Conservation (phyloP, 208 protist species). For the Trypanosoma rangeli region DNA sequence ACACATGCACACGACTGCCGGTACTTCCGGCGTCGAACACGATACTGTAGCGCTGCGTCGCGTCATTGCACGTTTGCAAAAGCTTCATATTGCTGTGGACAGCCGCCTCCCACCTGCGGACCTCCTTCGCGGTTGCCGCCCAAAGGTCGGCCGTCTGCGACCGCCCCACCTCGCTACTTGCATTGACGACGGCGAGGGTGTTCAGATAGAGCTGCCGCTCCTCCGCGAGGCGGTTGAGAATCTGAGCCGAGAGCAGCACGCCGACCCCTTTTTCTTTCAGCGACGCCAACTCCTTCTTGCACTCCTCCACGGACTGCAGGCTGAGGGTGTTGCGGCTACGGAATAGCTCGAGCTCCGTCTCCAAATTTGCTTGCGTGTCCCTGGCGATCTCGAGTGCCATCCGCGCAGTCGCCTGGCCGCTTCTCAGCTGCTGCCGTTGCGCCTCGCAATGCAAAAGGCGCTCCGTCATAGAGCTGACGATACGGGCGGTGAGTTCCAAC, state of each 20-base stretch:
- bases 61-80: neutral
- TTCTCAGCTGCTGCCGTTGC: neutral
- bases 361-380: neutral
- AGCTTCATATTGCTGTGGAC: neutral
- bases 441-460: neutral
- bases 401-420: neutral
- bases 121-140: neutral
- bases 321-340: neutral
- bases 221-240: neutral
- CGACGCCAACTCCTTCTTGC: neutral
- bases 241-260: no score
- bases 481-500: slow-evolving; percentile 2
- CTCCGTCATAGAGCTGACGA: neutral
- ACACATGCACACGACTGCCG: slow-evolving; percentile 84
- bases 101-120: neutral
- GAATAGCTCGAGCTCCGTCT: slow-evolving; percentile 6
- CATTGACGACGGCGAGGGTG: slow-evolving; percentile 2
- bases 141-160: neutral
- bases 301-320: slow-evolving; percentile 1
- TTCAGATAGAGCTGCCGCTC: neutral
- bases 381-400: neutral
- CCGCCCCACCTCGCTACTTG: neutral
- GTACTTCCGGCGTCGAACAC: slow-evolving; percentile 90
- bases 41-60: slow-evolving; percentile 43
- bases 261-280: neutral